Percentiles rank a stretch among this genome's conserved stretches.
Conservation (phyloP, 768 basidiomycete genomes). For the Boletus subparvulus region DNA sequence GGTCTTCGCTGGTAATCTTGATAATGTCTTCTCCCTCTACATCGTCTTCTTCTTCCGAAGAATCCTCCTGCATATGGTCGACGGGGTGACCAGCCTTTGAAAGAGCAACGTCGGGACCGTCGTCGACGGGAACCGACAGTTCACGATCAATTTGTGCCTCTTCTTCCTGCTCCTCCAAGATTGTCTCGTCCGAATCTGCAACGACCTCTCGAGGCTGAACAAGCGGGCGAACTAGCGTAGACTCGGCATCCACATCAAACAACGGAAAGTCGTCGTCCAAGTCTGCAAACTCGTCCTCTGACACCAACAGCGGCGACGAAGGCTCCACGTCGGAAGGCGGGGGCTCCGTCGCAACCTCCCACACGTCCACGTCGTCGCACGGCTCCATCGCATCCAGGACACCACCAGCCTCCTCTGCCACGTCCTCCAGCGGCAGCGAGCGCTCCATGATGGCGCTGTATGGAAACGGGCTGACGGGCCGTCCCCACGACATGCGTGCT, state of each 20-base stretch:
- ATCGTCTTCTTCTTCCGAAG: slow-evolving; percentile 31
- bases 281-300: slow-evolving; percentile 22
- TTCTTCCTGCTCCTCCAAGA: slow-evolving; percentile 28
- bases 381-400: neutral
- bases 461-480: slow-evolving; percentile 70
- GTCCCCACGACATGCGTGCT: slow-evolving; percentile 57
- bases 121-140: slow-evolving; percentile 33
- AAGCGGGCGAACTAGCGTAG: slow-evolving; percentile 9
- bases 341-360: slow-evolving; percentile 26
- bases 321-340: slow-evolving; percentile 15
- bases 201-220: neutral
- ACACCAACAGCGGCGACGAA: slow-evolving; percentile 1
- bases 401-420: slow-evolving; percentile 6
- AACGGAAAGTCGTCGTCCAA: slow-evolving; percentile 15
- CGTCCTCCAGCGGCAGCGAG: slow-evolving; percentile 19
- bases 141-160: slow-evolving; percentile 37
- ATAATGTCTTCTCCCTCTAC: slow-evolving; percentile 53
- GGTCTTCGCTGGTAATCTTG: slow-evolving; percentile 82
- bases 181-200: slow-evolving; percentile 16
- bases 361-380: slow-evolving; percentile 7
- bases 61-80: slow-evolving; percentile 12
- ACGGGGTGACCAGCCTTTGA: neutral
- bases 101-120: neutral
- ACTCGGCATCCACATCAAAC: slow-evolving; percentile 20
- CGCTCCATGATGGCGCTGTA: slow-evolving; percentile 33